Evolutionary conservation across 2,329 filamentous ascomycete genomes (phyloP).

Genomic region (Aspergillus pseudoviridinutans): DNA sequence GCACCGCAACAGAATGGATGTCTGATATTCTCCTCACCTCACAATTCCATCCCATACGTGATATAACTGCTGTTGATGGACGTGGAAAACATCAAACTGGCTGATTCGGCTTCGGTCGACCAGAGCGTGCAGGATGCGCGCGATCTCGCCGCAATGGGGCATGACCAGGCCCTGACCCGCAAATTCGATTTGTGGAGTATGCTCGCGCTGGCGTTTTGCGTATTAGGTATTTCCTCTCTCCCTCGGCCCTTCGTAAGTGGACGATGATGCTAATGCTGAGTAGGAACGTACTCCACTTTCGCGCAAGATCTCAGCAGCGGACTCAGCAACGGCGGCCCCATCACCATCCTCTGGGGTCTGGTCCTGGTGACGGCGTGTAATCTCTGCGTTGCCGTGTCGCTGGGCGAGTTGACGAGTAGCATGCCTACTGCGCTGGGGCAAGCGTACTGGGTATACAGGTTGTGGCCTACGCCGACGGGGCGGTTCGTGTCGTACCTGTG

Average conservation of each 20-base stretch:
- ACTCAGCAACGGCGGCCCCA: slow-evolving; percentile 52
- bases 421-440: slow-evolving; percentile 61
- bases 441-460: slow-evolving; percentile 53
- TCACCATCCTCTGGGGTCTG: slow-evolving; percentile 55
- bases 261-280: neutral
- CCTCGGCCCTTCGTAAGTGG: neutral
- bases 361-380: slow-evolving; percentile 52
- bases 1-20: neutral
- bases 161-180: slow-evolving; percentile 40
- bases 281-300: slow-evolving; percentile 55
- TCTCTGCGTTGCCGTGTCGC: slow-evolving; percentile 51
- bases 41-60: neutral
- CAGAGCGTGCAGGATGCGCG: slow-evolving; percentile 39
- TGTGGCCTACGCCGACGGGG: slow-evolving; percentile 39
- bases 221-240: slow-evolving; percentile 39
- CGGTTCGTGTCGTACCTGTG: slow-evolving; percentile 55
- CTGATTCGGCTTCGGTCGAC: slow-evolving; percentile 26
- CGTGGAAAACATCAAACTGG: slow-evolving; percentile 28
- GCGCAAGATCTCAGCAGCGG: slow-evolving; percentile 52
- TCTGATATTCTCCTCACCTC: neutral
- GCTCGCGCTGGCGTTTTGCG: slow-evolving; percentile 55
- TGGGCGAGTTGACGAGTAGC: slow-evolving; percentile 54
- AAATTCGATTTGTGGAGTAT: slow-evolving; percentile 56
- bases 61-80: slow-evolving; percentile 19
- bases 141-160: slow-evolving; percentile 41